These are phyloP conservation scores for Dysphania ambrosioides DNA, from an alignment of 148 eudicot genomes.

Conservation along the genomic window DNA sequence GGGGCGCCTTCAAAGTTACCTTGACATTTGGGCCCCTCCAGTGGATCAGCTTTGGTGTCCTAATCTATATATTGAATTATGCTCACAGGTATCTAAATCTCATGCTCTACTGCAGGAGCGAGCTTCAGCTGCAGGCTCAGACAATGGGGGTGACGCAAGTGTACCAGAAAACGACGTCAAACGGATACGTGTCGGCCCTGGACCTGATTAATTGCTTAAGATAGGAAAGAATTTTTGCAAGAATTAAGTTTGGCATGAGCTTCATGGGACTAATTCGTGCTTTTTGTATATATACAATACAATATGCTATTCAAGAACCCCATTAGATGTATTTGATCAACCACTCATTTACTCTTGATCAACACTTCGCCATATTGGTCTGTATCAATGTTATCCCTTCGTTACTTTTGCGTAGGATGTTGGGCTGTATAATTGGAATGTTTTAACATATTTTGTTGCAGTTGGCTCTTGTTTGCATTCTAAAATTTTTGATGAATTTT, in stretches of 20 bases:
- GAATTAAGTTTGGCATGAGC: not conserved
- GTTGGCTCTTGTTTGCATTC: not conserved
- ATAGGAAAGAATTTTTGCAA: not conserved
- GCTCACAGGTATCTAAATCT: not conserved
- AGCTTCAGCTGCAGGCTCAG: slow-evolving; percentile 22
- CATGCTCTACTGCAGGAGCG: slow-evolving; percentile 14
- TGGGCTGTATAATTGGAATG: not conserved
- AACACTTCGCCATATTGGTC: slow-evolving; percentile 6
- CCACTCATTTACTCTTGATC: slow-evolving; percentile 13
- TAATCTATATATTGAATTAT: not conserved
- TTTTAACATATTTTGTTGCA: not conserved
- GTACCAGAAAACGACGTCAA: slow-evolving; percentile 86
- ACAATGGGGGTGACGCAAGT: slow-evolving; percentile 57
- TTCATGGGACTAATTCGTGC: not conserved
- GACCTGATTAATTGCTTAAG: not conserved
- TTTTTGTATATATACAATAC: slow-evolving; percentile 22
- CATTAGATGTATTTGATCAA: slow-evolving; percentile 10
- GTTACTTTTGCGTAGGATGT: not conserved
- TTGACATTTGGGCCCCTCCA: not conserved
- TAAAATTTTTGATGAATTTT: no score
- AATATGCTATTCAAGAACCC: slow-evolving; percentile 15
- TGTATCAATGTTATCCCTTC: not conserved
- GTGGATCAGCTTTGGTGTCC: not conserved
- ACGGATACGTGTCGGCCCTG: slow-evolving; percentile 43
- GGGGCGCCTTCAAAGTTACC: not conserved